Base-by-base conservation (phyloP, 2,329 filamentous ascomycete genomes). In the Samsoniella hepiali region DNA sequence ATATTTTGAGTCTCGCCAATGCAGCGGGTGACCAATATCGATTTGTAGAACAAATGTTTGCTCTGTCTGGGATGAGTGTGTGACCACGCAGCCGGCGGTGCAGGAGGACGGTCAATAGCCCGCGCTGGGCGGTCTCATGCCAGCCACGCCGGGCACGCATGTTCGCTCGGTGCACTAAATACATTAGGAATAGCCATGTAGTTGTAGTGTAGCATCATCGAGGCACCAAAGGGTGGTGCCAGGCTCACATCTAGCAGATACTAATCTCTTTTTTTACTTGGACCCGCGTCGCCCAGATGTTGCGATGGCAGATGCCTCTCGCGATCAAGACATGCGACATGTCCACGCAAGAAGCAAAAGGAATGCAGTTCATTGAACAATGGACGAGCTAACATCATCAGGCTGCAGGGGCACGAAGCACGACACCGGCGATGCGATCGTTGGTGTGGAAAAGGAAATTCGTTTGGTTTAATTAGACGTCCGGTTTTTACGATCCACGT, bases 401-500 rank as follows among this genome's bases (percentile, higher is more conserved):
- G 42, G 10, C 22, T 40, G 58, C 58, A 53, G 47, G 58, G 58
- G 45, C 32, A 59, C 10, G 40, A 57, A 58, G 54, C 54, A 57
- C 29, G 54, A 57, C 54, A 45, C 17, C 27, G 17, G 5, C 15
- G 38, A 38, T 49, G 58, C 45, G 40, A 22, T 44, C 27, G 58
- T 53, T 60, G 34, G 45, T 60, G 58, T 15, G 10, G 29, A 32
- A 50, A 49, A 50, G 11, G 6, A 38, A 17, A 9, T 31, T 40
- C 17, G 9, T 27, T 11, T 40, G 58, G 58, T 53, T 60, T 53
- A 53, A 53, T 60, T 60, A 60, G 32, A 49, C n/a, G 29, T 29
- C 40, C 8, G 29, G n/a, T 10, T 22, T 49, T 22, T 49, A 38
- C 49, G 58, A 54, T 61, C 58, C 58, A 61, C 10, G 58, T 45